Evolutionary conservation across 345 rosid genomes (phyloP), one percentile per base, ranked within the genome.

Genomic region (Brassica incana): DNA sequence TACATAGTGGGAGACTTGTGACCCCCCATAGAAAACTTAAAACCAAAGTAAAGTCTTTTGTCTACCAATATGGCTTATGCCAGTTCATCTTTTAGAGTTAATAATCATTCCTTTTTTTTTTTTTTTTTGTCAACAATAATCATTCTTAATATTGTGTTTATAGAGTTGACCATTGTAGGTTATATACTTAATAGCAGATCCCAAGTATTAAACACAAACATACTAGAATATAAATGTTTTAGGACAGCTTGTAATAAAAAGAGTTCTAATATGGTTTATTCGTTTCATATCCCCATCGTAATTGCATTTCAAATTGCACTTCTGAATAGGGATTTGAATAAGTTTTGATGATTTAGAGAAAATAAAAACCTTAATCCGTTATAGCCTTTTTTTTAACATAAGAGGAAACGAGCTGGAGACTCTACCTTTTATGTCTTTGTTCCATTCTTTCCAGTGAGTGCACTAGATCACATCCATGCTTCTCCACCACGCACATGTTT

Each of bases 1-100:
- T 30, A 43, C 63, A 45, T 20, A 77, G 80, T 77, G 75, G 70
- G 36, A 69, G 75, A 69, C 80, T 77, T 69, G 5, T 50, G 80
- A n/a, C 60, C 70, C 52, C 20, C 11, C 6, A 69, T 11, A 48
- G 16, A 32, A 60, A 69, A 18, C 54, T 48, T 43, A 62, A 50
- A 48, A n/a, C 65, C 75, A 70, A 52, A 77, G 43, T 65, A 62
- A 69, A 71, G 43, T 63, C 59, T 62, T 71, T 71, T 11, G 30
- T 40, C 69, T 77, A 60, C 2, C 16, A 20, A 61, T 23, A 38
- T 9, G 59, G 35, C 36, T 72, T 74, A 65, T 18, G 64, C 48
- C 48, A 40, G 16, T 50, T 14, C 18, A 50, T 14, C 58, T 48
- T 48, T 14, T 14, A 14, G 18, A 48, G 40, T 65, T 65, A 50